Conservation (phyloP, 768 basidiomycete genomes). For the Clitopilus hobsonii region DNA sequence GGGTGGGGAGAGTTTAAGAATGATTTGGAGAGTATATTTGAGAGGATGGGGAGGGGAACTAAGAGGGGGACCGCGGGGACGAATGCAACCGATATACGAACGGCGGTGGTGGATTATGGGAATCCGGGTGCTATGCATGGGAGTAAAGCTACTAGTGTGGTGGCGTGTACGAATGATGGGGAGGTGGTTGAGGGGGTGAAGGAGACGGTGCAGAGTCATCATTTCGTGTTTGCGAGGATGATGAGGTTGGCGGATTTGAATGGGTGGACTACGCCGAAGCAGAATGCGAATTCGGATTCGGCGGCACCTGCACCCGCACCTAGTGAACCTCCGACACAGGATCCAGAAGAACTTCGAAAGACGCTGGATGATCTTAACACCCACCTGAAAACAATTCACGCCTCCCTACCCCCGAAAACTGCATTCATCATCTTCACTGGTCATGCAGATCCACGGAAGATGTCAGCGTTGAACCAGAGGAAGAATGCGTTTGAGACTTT, state of each 20-base stretch:
- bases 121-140: slow-evolving; percentile 84
- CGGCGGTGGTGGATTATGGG: slow-evolving; percentile 82
- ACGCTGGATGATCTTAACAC: slow-evolving; percentile 52
- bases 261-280: slow-evolving; percentile 70
- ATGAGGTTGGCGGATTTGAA: slow-evolving; percentile 74
- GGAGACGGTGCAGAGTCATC: slow-evolving; percentile 55
- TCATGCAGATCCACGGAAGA: slow-evolving; percentile 80
- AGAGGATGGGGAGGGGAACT: slow-evolving; percentile 63
- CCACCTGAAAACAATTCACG: slow-evolving; percentile 59
- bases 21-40: slow-evolving; percentile 86
- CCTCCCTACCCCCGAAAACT: slow-evolving; percentile 69
- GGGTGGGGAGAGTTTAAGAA: slow-evolving; percentile 85
- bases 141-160: slow-evolving; percentile 69
- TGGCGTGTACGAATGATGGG: slow-evolving; percentile 72
- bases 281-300: slow-evolving; percentile 31
- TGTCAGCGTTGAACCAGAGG: slow-evolving; percentile 68
- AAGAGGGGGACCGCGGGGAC: slow-evolving; percentile 25
- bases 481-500: slow-evolving; percentile 71
- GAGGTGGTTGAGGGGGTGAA: slow-evolving; percentile 73
- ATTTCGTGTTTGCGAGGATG: slow-evolving; percentile 82
- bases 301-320: slow-evolving; percentile 19
- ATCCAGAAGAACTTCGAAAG: slow-evolving; percentile 26
- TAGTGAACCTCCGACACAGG: slow-evolving; percentile 15
- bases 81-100: slow-evolving; percentile 32
- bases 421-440: slow-evolving; percentile 86